Base-by-base conservation (phyloP, 306 rosid genomes). In the Macrotyloma uniflorum region DNA sequence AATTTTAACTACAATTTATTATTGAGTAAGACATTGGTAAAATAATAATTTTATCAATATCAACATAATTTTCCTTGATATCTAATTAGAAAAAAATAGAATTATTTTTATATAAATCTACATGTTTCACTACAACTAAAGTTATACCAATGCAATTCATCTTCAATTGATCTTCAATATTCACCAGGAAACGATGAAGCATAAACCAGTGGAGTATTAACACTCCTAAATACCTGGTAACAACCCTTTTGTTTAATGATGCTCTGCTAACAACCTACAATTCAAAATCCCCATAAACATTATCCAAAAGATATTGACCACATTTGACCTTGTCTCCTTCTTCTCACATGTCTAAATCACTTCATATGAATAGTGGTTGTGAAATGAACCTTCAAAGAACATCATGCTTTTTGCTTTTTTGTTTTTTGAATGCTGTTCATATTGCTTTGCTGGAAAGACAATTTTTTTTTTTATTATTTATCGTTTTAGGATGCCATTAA, bases 361-460 rank as follows among this genome's bases (percentile, higher is more conserved):
- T 54, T 26, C 64, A 51, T 51, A 59, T 35, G 42, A 74, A 43
- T 69, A 9, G 62, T 55, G 58, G 76, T 76, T 58, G 26, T 46
- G 64, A 73, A 67, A 42, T 32, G 80, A 75, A 18, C 49, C 8
- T 61, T 16, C 59, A 26, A 71, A 18, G 74, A 83, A 61, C 13
- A 7, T 30, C 43, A 61, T 28, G 22, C 42, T 30, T 59, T 26
- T 59, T 14, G 36, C 20, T 13, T 58, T 36, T 58, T 23, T 23
- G 1, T 11, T 24, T 57, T 58, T 23, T 58, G 20, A 58, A 58
- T 0, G 38, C 38, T 58, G 69, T 69, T 78, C 77, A 74, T 83
- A 73, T 83, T 82, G 75, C 82, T 77, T 65, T 69, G 74, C 53
- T 83, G 78, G 68, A 83, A 66, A 67, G 81, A 43, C 63, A 20